Evolutionary conservation across 257 asterid species (phyloP).

Genomic region (Scutellaria minor): DNA sequence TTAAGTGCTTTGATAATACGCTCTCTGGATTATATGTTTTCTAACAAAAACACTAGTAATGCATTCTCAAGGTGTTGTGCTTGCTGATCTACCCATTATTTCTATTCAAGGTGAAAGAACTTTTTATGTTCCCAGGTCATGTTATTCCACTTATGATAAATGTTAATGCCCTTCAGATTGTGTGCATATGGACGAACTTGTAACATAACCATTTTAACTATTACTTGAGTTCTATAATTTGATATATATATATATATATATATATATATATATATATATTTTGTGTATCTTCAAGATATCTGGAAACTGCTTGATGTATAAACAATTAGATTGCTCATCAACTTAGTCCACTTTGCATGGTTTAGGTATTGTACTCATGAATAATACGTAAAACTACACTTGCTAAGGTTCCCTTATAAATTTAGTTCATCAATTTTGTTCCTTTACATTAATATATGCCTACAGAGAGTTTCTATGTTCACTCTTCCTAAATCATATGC

Average conservation of each 20-base stretch:
- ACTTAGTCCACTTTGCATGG: neutral
- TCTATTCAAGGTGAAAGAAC: neutral
- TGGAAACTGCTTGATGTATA: neutral
- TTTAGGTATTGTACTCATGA: neutral
- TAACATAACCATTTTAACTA: neutral
- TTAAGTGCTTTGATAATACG: no score
- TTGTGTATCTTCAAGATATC: neutral
- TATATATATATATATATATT: neutral
- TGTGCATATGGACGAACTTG: neutral
- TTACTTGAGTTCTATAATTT: neutral
- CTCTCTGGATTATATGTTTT: no score
- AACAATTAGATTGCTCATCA: neutral
- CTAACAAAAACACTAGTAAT: no score
- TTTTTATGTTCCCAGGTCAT: neutral
- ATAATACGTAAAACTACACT: neutral
- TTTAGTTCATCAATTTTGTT: neutral
- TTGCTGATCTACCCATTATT: neutral
- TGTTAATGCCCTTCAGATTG: neutral
- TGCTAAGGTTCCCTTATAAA: neutral
- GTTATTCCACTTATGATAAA: neutral
- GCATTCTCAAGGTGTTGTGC: no score
- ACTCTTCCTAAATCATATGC: neutral
- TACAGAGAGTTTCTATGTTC: neutral
- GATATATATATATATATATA: neutral
- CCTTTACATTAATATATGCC: neutral